These are phyloP conservation scores for Russula vinacea DNA, from an alignment of 768 basidiomycete genomes.

Conservation along the genomic window DNA sequence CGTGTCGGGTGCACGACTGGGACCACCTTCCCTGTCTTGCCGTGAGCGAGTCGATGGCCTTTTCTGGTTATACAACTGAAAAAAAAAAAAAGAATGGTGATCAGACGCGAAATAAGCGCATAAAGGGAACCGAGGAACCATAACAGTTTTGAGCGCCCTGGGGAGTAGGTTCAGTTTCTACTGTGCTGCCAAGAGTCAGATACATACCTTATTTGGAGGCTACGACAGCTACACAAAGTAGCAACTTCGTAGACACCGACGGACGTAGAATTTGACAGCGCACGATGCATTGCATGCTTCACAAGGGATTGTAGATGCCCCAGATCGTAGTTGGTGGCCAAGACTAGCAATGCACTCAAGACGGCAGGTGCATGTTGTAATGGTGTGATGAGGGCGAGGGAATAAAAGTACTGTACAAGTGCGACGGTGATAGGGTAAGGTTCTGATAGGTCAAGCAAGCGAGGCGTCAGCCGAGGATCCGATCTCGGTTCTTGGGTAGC, in stretches of 20 bases:
- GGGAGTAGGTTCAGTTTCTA: constrained; percentile 11
- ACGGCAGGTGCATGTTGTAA: constrained; percentile 90
- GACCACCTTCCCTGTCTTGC: constrained; percentile 43
- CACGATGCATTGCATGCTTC: constrained; percentile 93
- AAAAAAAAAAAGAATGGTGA: constrained; percentile 24
- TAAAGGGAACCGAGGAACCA: constrained; percentile 46
- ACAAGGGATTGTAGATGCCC: constrained; percentile 71
- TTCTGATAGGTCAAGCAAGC: constrained; percentile 78
- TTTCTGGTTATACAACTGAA: constrained; percentile 75
- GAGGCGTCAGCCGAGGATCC: constrained; percentile 79
- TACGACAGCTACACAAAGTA: constrained; percentile 83
- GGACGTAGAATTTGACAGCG: constrained; percentile 77
- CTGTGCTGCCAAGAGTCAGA: constrained; percentile 21
- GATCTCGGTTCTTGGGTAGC: constrained; percentile 51
- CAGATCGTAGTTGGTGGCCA: constrained; percentile 80
- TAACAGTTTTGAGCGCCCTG: constrained; percentile 78
- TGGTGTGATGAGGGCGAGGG: constrained; percentile 79
- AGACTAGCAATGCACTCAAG: constrained; percentile 78
- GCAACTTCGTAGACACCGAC: constrained; percentile 95
- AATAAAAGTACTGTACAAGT: constrained; percentile 91
- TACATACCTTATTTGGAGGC: constrained; percentile 80
- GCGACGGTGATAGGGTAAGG: constrained; percentile 87
- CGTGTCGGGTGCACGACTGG: constrained; percentile 25
- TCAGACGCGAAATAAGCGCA: constrained; percentile 22
- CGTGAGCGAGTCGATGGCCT: constrained; percentile 58